A percentile compares a stretch with the other conserved stretches of the same genome.
Conservation (phyloP, 169 alveolate genomes). For the Plasmodium gonderi region DNA sequence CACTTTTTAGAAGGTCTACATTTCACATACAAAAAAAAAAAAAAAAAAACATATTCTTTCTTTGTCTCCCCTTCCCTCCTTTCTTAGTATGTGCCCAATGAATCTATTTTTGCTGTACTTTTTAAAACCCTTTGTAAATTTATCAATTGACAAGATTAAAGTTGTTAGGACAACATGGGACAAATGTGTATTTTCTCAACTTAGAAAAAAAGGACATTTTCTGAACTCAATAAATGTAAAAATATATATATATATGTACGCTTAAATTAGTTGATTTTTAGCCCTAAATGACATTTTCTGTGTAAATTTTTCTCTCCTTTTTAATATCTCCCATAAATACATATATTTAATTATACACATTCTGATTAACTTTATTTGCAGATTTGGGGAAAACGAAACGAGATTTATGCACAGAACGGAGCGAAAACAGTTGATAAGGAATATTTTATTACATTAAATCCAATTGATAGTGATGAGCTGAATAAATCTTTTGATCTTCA, state of each 20-base stretch:
- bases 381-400: conserved; percentile 19
- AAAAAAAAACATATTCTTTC: too few relatives aligned
- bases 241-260: background rate
- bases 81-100: conserved; percentile 50
- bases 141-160: conserved; percentile 53
- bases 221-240: conserved; percentile 12
- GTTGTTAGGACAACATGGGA: conserved; percentile 71
- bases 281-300: too few relatives aligned
- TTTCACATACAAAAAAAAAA: too few relatives aligned
- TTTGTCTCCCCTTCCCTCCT: background rate
- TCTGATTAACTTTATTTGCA: conserved; percentile 1
- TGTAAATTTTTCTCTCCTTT: too few relatives aligned
- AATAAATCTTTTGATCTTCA: conserved; percentile 31
- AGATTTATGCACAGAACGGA: background rate
- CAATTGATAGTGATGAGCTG: background rate
- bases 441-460: background rate
- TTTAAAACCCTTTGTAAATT: conserved; percentile 55
- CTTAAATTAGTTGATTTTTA: too few relatives aligned
- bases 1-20: too few relatives aligned
- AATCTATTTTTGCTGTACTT: conserved; percentile 55
- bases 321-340: too few relatives aligned
- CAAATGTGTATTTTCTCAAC: conserved; percentile 34
- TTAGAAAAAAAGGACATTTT: conserved; percentile 19
- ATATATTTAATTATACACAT: background rate
- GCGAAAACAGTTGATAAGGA: background rate